These are phyloP conservation scores for Hygrophorus pudorinus DNA, from an alignment of 768 basidiomycete genomes.

Conservation along the genomic window DNA sequence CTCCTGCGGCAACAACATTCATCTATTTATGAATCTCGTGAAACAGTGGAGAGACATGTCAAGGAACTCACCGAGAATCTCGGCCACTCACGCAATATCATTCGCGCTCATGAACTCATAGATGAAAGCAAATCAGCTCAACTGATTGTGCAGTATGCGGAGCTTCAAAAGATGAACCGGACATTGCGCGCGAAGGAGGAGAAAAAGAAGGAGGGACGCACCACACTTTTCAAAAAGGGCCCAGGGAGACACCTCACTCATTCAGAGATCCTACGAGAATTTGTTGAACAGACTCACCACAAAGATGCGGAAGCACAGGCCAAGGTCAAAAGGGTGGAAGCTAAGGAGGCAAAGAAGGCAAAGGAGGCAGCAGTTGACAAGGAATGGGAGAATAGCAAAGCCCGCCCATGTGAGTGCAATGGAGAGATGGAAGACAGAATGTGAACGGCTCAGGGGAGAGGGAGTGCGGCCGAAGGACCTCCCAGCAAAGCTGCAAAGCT, in stretches of 20 bases:
- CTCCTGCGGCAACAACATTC: neutral
- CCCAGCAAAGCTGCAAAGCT: too few species aligned
- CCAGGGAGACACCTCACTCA: slow-evolving; percentile 11
- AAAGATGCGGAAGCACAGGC: too few species aligned
- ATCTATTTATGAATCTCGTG: neutral
- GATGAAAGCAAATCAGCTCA: slow-evolving; percentile 11
- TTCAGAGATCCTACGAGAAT: too few species aligned
- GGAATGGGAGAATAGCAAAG: too few species aligned
- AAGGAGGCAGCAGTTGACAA: too few species aligned
- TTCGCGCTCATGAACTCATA: slow-evolving; percentile 8
- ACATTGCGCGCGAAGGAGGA: slow-evolving; percentile 12
- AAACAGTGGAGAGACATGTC: neutral
- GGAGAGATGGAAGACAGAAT: too few species aligned
- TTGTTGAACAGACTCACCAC: too few species aligned
- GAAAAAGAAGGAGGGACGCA: slow-evolving; percentile 8
- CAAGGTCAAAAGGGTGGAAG: too few species aligned
- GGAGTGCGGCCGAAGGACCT: too few species aligned
- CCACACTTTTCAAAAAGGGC: slow-evolving; percentile 10
- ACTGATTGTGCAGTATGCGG: slow-evolving; percentile 13
- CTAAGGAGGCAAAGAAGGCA: too few species aligned
- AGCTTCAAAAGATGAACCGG: slow-evolving; percentile 9
- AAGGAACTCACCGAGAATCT: slow-evolving; percentile 7
- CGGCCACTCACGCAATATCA: slow-evolving; percentile 6
- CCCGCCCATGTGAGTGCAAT: too few species aligned
- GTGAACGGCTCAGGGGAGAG: too few species aligned